phyloP scores from a whole-genome alignment of 1,284 basidiomycete species.

The Wallemia ichthyophaga region DNA sequence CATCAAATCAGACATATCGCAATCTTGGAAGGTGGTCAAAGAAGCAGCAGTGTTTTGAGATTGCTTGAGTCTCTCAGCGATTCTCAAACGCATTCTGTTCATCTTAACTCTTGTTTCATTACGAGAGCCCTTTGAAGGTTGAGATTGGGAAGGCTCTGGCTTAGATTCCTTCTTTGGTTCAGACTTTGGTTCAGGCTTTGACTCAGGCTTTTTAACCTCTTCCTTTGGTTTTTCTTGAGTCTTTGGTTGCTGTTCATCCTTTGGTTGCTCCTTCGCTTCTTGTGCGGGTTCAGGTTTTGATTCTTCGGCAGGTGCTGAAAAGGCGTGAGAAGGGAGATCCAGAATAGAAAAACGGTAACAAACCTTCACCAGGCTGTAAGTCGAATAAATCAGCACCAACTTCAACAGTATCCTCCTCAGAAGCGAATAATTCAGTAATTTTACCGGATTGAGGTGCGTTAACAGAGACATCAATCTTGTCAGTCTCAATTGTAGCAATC shows the following conservation, averaged over 20 bases:
- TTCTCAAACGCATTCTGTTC: slow-evolving; percentile 88
- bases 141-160: slow-evolving; percentile 9
- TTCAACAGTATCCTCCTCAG: slow-evolving; percentile 75
- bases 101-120: slow-evolving; percentile 83
- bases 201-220: slow-evolving; percentile 8
- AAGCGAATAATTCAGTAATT: slow-evolving; percentile 57
- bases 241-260: slow-evolving; percentile 8
- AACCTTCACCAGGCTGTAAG: slow-evolving; percentile 54
- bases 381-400: slow-evolving; percentile 87
- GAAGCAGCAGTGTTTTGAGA: slow-evolving; percentile 93
- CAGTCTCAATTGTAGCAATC: slow-evolving; percentile 90
- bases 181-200: slow-evolving; percentile 7
- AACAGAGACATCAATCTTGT: slow-evolving; percentile 97
- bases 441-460: slow-evolving; percentile 73
- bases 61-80: slow-evolving; percentile 89
- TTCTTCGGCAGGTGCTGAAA: slow-evolving; percentile 8
- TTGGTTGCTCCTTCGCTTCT: slow-evolving; percentile 12
- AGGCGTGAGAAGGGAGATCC: background rate
- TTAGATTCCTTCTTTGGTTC: slow-evolving; percentile 10
- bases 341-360: background rate
- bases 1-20: slow-evolving; percentile 91
- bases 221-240: slow-evolving; percentile 10
- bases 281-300: slow-evolving; percentile 11
- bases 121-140: slow-evolving; percentile 18
- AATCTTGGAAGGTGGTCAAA: slow-evolving; percentile 95